phyloP scores from a whole-genome alignment of 1,284 basidiomycete genomes.

The Sporisorium iseilematis-ciliati region DNA sequence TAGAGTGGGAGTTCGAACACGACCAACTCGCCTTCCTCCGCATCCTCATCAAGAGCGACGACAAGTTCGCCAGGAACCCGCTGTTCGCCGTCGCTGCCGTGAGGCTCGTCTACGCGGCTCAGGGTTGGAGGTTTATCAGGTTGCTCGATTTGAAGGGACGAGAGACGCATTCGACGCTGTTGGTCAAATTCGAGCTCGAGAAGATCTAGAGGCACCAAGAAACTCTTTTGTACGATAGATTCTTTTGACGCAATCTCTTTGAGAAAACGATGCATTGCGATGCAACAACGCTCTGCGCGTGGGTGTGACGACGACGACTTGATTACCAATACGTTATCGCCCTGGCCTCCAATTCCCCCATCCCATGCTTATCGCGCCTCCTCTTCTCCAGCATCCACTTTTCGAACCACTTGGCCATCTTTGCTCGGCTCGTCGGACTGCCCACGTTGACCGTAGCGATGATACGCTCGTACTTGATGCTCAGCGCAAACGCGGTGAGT shows the following conservation, averaged over 20 bases:
- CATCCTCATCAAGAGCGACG: constrained; percentile 63
- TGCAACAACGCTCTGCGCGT: constrained; percentile 6
- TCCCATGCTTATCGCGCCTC: constrained; percentile 37
- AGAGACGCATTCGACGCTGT: constrained; percentile 69
- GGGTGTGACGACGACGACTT: constrained; percentile 13
- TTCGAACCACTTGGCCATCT: constrained; percentile 66
- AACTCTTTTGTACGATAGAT: too few species aligned
- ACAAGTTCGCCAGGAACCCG: constrained; percentile 59
- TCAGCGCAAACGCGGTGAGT: constrained; percentile 84
- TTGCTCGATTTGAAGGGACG: constrained; percentile 75
- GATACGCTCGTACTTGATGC: constrained; percentile 82
- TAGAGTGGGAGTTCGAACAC: constrained; percentile 59
- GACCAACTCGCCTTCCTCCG: constrained; percentile 59
- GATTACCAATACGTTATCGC: constrained; percentile 53
- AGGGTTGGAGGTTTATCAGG: constrained; percentile 73
- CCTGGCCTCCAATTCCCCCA: constrained; percentile 33
- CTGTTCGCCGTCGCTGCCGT: constrained; percentile 59
- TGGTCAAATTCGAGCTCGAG: constrained; percentile 48
- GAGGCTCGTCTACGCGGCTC: constrained; percentile 23
- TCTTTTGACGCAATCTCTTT: neutral
- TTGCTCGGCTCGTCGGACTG: constrained; percentile 74
- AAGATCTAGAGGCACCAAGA: constrained; percentile 14
- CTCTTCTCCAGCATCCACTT: constrained; percentile 59
- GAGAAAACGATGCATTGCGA: neutral
- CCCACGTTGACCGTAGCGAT: constrained; percentile 97